Evolutionary conservation across 78 protist species (phyloP), one percentile per base, ranked within the genome.

Genomic region (Mastigamoeba balamuthi): DNA sequence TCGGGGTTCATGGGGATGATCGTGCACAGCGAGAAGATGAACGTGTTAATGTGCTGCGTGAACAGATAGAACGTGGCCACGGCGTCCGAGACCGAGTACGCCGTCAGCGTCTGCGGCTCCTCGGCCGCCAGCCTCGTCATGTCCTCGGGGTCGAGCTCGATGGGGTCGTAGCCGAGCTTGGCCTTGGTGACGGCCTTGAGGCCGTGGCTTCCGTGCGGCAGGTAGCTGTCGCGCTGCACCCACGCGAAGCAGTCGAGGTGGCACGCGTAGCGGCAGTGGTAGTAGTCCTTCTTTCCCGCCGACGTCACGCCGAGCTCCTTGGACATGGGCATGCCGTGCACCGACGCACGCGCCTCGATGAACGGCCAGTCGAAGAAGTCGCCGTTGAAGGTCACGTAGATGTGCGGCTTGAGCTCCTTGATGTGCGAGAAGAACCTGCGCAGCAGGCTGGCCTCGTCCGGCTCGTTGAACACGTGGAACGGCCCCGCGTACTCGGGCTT

Each of bases 301-400:
- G 30, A 37, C 65, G 66, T 68, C 23, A 85, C 69, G 4, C 90
- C 86, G 58, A 93, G 86, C 68, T 83, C 91, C 7, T 69, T 38
- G 38, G 2, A 35, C 91, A 94, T 36, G 72, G 37, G 29, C 17
- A 97, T 39, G 39, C 87, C 94, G 35, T 78, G 72, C 37, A 23
- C 9, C 3, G n/a, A 27, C 4, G 95, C 80, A 1, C 99, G 74
- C 0, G 79, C 66, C 36, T 96, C 97, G 9, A 98, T 77, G 81
- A 92, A 98, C 0, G 99, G 99, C 96, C 95, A 98, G 82, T 98
- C 99, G 88, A 98, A 98, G 41, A 41, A 75, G 75, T 98, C 99
- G 30, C 99, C 99, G 93, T 98, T 97, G 80, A 72, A 98, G 0
- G 99, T 92, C 30, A 95, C 99, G 70, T 78, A 78, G 5, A 98